A percentile compares a stretch with the other conserved stretches of the same genome.
phyloP scores from a whole-genome alignment of 345 rosid genomes.

The Eucalyptus lansdowneana region DNA sequence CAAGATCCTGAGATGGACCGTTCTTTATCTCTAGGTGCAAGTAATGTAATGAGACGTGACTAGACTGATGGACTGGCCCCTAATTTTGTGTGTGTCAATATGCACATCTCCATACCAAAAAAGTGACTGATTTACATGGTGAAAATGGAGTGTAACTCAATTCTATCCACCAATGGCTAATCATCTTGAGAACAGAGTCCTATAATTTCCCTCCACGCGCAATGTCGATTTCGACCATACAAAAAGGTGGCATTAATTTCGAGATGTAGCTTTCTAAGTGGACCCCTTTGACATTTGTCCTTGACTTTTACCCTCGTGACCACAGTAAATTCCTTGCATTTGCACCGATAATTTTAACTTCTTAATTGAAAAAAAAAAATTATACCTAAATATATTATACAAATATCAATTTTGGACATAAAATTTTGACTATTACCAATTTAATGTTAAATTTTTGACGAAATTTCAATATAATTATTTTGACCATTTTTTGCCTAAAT shows the following conservation, averaged over 20 bases:
- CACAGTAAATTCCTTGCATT: not conserved
- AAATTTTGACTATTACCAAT: not conserved
- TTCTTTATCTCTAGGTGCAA: not conserved
- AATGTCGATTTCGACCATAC: not conserved
- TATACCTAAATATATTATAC: not conserved
- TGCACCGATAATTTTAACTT: not conserved
- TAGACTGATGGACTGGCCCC: not conserved
- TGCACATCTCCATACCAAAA: not conserved
- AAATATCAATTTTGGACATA: not conserved
- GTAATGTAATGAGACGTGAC: not conserved
- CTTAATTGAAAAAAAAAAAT: not conserved
- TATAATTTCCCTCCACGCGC: not conserved
- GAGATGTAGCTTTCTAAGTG: not conserved
- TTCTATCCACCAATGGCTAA: not conserved
- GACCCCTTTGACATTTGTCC: not conserved
- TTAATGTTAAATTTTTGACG: not conserved
- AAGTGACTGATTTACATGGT: not conserved
- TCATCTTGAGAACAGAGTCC: not conserved
- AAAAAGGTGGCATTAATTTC: not conserved
- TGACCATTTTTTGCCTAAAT: no score
- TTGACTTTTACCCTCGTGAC: not conserved
- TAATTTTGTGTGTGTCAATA: not conserved
- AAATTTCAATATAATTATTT: not conserved
- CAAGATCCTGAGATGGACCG: not conserved
- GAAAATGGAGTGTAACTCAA: not conserved